Evolutionary conservation across 164 flowering plant species (phyloP), one percentile per base, ranked within the genome.

Genomic region (Warburgia ugandensis): DNA sequence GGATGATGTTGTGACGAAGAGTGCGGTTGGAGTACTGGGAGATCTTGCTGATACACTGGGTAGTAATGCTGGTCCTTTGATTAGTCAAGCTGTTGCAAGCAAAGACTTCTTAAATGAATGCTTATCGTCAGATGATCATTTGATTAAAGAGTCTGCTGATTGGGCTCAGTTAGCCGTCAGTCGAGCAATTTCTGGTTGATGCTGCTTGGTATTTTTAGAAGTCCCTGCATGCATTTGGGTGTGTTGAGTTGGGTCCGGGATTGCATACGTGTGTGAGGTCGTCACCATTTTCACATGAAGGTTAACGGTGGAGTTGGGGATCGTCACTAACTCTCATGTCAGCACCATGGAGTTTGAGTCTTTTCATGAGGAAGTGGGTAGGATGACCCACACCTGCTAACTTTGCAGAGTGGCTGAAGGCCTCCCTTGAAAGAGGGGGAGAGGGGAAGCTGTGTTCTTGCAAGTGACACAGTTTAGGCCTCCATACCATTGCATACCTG

Each of bases 1-100:
- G 95, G 91, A 86, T 68, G 95, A 83, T 61, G 70, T 70, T 55
- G 88, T 81, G 56, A 83, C 75, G 70, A 86, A 86, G 73, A 79
- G 89, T 54, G 95, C 91, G 23, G 74, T 86, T 52, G 91, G 91
- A 2, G 84, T 81, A 17, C 76, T 86, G 16, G 95, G 95, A 58
- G 95, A 86, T 75, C 72, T 86, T 25, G 91, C 95, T 3, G 95
- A 86, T 64, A 83, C 86, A 31, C 76, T 86, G 57, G 91, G 88
- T 59, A 68, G 72, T 61, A 73, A 76, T 65, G 91, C 88, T 16
- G 83, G 77, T 62, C 60, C 86, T 50, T 65, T 86, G 62, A 79
- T 86, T 62, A 82, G 73, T 65, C 88, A 81, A 42, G 78, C 88
- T 48, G 62, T 71, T 28, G 77, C 84, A 41, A 68, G 88, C 77